Conservation (phyloP, 371 early-diverging fungal genomes). For the Nosema bombycis region DNA sequence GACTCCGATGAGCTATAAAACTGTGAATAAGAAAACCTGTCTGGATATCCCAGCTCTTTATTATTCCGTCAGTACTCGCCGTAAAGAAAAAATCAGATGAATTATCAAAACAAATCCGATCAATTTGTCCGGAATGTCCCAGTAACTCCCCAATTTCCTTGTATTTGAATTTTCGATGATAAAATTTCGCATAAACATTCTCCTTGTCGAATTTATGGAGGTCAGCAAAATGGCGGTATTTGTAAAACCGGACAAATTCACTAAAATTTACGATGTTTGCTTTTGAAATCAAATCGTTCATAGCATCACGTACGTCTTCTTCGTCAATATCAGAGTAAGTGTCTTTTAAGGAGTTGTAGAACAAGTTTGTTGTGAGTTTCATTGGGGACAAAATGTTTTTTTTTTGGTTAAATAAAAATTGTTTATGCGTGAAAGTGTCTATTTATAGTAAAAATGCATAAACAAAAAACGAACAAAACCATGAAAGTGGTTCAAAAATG, state of each 20-base stretch:
- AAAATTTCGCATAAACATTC: background rate
- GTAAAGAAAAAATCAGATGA: conserved; percentile 57
- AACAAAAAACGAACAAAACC: too few species aligned
- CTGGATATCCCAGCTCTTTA: conserved; percentile 61
- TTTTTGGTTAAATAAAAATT: too few species aligned
- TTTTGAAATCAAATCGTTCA: conserved; percentile 19
- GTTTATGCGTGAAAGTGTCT: too few species aligned
- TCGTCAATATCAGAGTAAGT: background rate
- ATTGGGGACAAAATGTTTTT: too few species aligned
- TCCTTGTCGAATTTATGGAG: background rate
- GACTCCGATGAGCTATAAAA: conserved; percentile 52
- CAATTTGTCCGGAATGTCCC: conserved; percentile 62
- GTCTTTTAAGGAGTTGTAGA: conserved; percentile 6
- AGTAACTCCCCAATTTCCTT: conserved; percentile 23
- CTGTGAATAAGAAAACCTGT: conserved; percentile 48
- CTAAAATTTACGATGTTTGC: conserved; percentile 36
- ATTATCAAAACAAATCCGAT: conserved; percentile 59
- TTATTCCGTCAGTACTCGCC: conserved; percentile 63
- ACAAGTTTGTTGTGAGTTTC: too few species aligned
- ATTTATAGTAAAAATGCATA: too few species aligned
- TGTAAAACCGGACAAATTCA: conserved; percentile 32
- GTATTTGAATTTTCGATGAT: conserved; percentile 13
- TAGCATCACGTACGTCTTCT: conserved; percentile 23
- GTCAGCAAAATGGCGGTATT: background rate
- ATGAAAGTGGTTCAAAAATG: too few species aligned